phyloP scores from a whole-genome alignment of 192 early-diverging fungal genomes.

The Linnemannia exigua region DNA sequence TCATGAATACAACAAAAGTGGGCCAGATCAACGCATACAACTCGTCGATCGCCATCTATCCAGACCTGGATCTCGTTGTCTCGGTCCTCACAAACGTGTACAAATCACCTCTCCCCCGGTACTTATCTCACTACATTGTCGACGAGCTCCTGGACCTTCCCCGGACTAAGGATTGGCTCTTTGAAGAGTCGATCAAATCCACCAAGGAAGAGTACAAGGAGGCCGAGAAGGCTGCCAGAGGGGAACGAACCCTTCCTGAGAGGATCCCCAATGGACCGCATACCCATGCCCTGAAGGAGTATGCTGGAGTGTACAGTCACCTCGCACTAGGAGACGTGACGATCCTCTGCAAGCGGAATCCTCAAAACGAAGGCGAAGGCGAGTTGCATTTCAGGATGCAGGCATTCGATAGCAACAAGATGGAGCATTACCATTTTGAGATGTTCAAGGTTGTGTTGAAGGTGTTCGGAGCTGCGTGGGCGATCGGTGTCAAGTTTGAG shows the following conservation, averaged over 20 bases:
- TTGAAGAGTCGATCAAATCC: background rate
- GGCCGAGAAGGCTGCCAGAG: background rate
- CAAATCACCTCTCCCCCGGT: background rate
- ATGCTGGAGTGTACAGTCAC: background rate
- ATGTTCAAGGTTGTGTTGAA: background rate
- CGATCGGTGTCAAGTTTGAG: background rate
- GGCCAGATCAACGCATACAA: background rate
- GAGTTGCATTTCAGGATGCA: background rate
- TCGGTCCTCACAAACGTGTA: background rate
- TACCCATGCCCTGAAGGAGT: background rate
- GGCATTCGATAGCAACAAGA: background rate
- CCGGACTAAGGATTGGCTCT: constrained; percentile 18
- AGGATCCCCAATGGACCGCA: background rate
- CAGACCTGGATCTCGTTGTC: constrained; percentile 13
- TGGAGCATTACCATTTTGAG: background rate
- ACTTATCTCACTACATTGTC: background rate
- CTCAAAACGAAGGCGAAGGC: background rate
- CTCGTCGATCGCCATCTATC: background rate
- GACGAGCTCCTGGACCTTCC: constrained; percentile 14
- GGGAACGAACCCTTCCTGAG: background rate
- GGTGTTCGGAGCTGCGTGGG: background rate
- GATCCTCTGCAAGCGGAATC: background rate
- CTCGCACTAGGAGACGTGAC: background rate
- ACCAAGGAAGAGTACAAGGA: background rate
- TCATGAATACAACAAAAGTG: no score